These are phyloP conservation scores for Penicillium sp. DNA, from an alignment of 2,329 filamentous ascomycete genomes.

Conservation along the genomic window DNA sequence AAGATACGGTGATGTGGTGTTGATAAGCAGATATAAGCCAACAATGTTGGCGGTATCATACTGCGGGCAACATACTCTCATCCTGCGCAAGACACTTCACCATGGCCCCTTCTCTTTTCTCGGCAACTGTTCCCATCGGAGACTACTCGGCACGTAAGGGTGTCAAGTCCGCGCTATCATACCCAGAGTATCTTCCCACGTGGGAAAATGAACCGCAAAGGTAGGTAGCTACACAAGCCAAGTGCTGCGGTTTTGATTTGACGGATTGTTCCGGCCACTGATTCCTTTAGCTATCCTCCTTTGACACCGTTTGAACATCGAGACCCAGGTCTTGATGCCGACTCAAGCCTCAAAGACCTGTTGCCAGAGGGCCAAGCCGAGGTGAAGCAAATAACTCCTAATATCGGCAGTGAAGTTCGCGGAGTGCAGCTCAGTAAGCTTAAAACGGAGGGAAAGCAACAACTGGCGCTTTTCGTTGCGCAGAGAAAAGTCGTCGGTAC, in stretches of 20 bases:
- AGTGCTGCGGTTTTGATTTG: no score
- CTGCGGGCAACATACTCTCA: no score
- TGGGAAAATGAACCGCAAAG: conserved; percentile 19
- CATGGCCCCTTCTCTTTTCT: no score
- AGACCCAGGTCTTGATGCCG: conserved; percentile 48
- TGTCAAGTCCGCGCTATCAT: conserved; percentile 1
- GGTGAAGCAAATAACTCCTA: conserved; percentile 36
- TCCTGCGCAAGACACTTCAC: no score
- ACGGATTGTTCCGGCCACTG: not conserved
- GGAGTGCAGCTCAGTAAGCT: conserved; percentile 39
- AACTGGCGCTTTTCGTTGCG: conserved; percentile 39
- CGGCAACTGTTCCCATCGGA: no score
- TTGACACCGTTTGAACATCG: conserved; percentile 48
- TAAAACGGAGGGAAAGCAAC: conserved; percentile 35
- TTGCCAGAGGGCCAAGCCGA: conserved; percentile 29
- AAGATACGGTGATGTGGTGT: no score
- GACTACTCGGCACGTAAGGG: no score
- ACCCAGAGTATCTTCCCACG: conserved; percentile 32
- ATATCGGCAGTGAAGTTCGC: conserved; percentile 39
- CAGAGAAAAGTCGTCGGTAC: conserved; percentile 37
- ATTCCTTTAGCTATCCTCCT: conserved; percentile 40
- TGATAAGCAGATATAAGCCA: no score
- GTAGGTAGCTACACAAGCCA: no score
- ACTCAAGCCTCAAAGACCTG: conserved; percentile 50
- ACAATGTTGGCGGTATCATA: no score